phyloP scores from a whole-genome alignment of 2,329 filamentous ascomycete species.

The Aspergillaceae sp. region DNA sequence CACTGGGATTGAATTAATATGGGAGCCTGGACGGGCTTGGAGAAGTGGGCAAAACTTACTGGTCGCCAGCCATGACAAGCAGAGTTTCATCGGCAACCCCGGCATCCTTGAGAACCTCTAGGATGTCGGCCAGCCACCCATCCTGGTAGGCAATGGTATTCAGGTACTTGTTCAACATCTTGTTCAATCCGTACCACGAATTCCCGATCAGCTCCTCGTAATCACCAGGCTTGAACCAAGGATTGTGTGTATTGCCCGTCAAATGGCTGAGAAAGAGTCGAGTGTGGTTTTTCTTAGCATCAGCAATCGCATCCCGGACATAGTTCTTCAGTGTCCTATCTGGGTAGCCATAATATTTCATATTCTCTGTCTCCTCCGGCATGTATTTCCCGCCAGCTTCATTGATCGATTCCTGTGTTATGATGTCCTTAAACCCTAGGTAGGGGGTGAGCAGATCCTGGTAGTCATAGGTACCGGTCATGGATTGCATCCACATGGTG shows the following conservation, averaged over 20 bases:
- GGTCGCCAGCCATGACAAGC: slow-evolving; percentile 26
- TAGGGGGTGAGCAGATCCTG: slow-evolving; percentile 19
- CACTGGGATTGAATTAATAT: slow-evolving; percentile 6
- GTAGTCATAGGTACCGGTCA: slow-evolving; percentile 23
- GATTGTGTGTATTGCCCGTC: slow-evolving; percentile 21
- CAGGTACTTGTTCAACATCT: slow-evolving; percentile 21
- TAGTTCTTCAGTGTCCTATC: slow-evolving; percentile 17
- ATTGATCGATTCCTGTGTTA: slow-evolving; percentile 20
- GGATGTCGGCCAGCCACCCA: slow-evolving; percentile 23
- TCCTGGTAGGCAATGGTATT: slow-evolving; percentile 26
- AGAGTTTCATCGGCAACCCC: slow-evolving; percentile 25
- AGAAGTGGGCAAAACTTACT: slow-evolving; percentile 11
- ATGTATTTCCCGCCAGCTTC: slow-evolving; percentile 17
- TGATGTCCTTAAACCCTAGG: slow-evolving; percentile 20
- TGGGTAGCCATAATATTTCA: slow-evolving; percentile 11
- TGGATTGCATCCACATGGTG: slow-evolving; percentile 26
- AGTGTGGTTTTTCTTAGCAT: slow-evolving; percentile 17
- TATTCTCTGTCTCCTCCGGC: slow-evolving; percentile 12
- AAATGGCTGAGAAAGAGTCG: slow-evolving; percentile 23
- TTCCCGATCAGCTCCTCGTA: slow-evolving; percentile 15
- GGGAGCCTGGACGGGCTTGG: background rate
- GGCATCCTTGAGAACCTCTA: slow-evolving; percentile 23
- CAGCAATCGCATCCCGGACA: slow-evolving; percentile 17
- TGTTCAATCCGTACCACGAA: slow-evolving; percentile 6
- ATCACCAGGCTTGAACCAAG: slow-evolving; percentile 20